Conservation (phyloP, 495 filamentous ascomycete genomes). For the Stereocaulon alpinum region DNA sequence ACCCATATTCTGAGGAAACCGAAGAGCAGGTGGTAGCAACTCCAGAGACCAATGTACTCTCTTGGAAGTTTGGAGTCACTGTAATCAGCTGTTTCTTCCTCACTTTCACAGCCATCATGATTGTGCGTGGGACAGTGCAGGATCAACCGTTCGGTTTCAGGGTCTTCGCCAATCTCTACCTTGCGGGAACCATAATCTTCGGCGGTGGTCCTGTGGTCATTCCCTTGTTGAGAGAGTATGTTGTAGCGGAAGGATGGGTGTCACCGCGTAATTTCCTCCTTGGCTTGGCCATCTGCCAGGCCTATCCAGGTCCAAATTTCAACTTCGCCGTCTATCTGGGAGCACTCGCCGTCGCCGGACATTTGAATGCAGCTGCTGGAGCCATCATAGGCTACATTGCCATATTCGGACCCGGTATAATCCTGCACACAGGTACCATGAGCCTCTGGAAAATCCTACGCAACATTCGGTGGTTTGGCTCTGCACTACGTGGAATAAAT, state of each 20-base stretch:
- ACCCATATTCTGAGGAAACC: neutral
- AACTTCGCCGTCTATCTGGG: slow-evolving; percentile 62
- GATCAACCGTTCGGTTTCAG: slow-evolving; percentile 35
- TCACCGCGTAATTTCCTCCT: slow-evolving; percentile 58
- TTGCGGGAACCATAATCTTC: slow-evolving; percentile 68
- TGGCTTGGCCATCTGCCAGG: slow-evolving; percentile 60
- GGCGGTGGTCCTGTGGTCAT: slow-evolving; percentile 68
- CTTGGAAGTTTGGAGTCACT: slow-evolving; percentile 28
- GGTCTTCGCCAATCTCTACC: slow-evolving; percentile 60
- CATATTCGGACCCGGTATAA: slow-evolving; percentile 56
- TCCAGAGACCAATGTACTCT: slow-evolving; percentile 1
- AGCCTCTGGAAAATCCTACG: slow-evolving; percentile 49
- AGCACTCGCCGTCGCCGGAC: slow-evolving; percentile 31
- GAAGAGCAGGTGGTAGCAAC: neutral
- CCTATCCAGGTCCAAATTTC: slow-evolving; percentile 67
- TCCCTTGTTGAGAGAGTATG: slow-evolving; percentile 55
- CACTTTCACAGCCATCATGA: slow-evolving; percentile 46
- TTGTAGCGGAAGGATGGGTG: slow-evolving; percentile 60
- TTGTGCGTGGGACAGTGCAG: slow-evolving; percentile 39
- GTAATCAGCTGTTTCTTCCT: slow-evolving; percentile 45
- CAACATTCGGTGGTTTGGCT: slow-evolving; percentile 36
- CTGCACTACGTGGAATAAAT: slow-evolving; percentile 51
- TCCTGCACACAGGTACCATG: slow-evolving; percentile 47
- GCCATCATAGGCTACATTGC: slow-evolving; percentile 49
- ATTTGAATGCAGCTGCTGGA: slow-evolving; percentile 23